A percentile compares a stretch with the other conserved stretches of the same genome.
These are phyloP conservation scores for Alternaria brassicae DNA, from an alignment of 2,329 filamentous ascomycete species.

Conservation along the genomic window DNA sequence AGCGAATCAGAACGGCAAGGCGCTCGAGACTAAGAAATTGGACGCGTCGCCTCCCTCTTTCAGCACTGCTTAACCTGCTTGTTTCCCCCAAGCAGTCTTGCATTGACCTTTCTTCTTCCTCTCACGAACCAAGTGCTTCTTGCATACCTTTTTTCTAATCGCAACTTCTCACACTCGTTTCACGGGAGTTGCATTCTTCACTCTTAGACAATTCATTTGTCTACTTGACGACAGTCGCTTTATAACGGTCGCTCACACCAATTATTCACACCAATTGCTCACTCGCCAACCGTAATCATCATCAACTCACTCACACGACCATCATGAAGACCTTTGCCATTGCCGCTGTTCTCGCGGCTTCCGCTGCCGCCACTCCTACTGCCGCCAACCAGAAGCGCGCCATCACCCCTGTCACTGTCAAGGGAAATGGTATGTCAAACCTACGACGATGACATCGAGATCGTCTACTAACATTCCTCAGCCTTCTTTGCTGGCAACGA, in stretches of 20 bases:
- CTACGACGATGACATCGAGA: no score
- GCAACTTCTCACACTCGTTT: conserved; percentile 24
- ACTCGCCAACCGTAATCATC: conserved; percentile 13
- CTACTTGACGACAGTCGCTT: conserved; percentile 8
- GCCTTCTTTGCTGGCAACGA: conserved; percentile 68
- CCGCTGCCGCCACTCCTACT: conserved; percentile 55
- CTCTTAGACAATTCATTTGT: neutral
- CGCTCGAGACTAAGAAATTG: conserved; percentile 10
- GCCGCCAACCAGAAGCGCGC: conserved; percentile 47
- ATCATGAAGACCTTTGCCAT: conserved; percentile 63
- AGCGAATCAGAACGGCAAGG: conserved; percentile 2
- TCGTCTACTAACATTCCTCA: conserved; percentile 34
- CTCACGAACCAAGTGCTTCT: neutral
- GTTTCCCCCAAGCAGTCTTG: neutral
- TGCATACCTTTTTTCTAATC: conserved; percentile 11
- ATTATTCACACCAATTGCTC: conserved; percentile 7
- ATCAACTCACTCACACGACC: conserved; percentile 14
- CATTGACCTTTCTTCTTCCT: neutral
- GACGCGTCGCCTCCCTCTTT: conserved; percentile 14
- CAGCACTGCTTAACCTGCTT: conserved; percentile 8
- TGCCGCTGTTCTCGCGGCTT: conserved; percentile 56
- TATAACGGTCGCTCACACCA: neutral
- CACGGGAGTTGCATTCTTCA: conserved; percentile 11
- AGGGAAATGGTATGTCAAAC: conserved; percentile 63
- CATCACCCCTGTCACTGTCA: conserved; percentile 65